A percentile compares a stretch with the other conserved stretches of the same genome.
These are phyloP conservation scores for Xylariales sp. DNA, from an alignment of 2,329 filamentous ascomycete genomes.

Conservation along the genomic window DNA sequence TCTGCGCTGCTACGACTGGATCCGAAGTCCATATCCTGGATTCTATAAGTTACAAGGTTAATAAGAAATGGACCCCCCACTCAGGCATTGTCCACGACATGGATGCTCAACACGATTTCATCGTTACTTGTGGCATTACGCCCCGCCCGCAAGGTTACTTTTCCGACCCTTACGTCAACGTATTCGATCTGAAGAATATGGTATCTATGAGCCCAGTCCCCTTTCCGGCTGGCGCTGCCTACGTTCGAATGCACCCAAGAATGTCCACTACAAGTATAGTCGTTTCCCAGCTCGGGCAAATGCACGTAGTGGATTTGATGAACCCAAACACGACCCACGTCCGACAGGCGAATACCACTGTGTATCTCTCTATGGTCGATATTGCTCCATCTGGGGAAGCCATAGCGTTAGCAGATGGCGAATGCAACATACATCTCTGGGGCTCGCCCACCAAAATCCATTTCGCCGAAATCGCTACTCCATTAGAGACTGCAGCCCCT, in stretches of 20 bases:
- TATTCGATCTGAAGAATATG: conserved; percentile 92
- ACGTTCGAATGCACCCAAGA: conserved; percentile 92
- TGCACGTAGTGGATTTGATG: conserved; percentile 94
- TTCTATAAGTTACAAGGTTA: conserved; percentile 67
- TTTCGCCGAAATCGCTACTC: conserved; percentile 76
- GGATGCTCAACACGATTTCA: conserved; percentile 91
- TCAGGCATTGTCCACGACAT: conserved; percentile 88
- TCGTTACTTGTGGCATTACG: conserved; percentile 93
- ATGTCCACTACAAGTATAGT: conserved; percentile 95
- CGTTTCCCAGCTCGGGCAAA: conserved; percentile 83
- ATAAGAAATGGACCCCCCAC: conserved; percentile 89
- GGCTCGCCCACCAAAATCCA: conserved; percentile 80
- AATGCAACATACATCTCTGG: conserved; percentile 80
- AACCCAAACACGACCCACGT: conserved; percentile 86
- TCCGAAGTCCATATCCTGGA: conserved; percentile 86
- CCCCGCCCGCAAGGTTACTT: conserved; percentile 74
- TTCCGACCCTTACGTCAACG: conserved; percentile 88
- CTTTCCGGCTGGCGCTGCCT: conserved; percentile 86
- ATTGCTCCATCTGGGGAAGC: conserved; percentile 86
- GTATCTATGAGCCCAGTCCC: conserved; percentile 84
- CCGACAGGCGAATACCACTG: conserved; percentile 74
- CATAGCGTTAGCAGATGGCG: conserved; percentile 72
- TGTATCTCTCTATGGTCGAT: conserved; percentile 69
- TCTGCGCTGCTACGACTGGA: conserved; percentile 82
- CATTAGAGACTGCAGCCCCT: conserved; percentile 71